A percentile compares a stretch with the other conserved stretches of the same genome.
These are phyloP conservation scores for Funneliformis caledonium DNA, from an alignment of 371 early-diverging fungal species.

Conservation along the genomic window DNA sequence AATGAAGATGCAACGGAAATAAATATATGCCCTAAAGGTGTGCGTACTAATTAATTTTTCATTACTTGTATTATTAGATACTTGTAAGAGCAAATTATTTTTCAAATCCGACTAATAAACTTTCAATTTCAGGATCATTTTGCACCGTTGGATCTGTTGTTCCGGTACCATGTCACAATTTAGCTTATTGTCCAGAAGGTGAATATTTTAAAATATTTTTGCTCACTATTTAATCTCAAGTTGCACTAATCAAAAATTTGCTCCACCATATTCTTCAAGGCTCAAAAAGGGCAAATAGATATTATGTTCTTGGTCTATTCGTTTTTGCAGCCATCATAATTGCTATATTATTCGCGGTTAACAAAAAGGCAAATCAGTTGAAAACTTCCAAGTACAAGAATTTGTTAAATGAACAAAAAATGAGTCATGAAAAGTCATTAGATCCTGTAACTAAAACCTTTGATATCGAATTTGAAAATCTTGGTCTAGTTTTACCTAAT, in stretches of 20 bases:
- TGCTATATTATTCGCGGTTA: conserved; percentile 12
- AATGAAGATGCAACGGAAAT: background rate
- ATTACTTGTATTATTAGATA: background rate
- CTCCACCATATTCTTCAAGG: background rate
- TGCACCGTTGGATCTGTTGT: background rate
- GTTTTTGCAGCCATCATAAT: background rate
- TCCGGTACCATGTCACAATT: background rate
- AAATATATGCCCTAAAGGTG: conserved; percentile 2
- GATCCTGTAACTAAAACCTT: conserved; percentile 42
- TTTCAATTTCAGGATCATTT: background rate
- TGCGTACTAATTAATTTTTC: background rate
- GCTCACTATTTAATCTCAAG: background rate
- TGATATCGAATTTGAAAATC: conserved; percentile 61
- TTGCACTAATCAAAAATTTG: background rate
- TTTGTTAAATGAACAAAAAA: conserved; percentile 37
- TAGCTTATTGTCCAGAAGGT: conserved; percentile 1
- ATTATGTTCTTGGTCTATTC: background rate
- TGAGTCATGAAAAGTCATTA: conserved; percentile 41
- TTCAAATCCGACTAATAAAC: background rate
- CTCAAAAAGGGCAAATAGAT: background rate
- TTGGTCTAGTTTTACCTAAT: conserved; percentile 58
- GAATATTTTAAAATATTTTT: background rate
- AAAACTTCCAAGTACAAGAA: background rate
- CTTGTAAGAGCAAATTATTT: background rate
- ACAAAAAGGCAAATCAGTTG: background rate